A percentile compares a stretch with the other conserved stretches of the same genome.
Conservation (phyloP, 352 stramenopile genomes). For the Phytophthora cactorum region DNA sequence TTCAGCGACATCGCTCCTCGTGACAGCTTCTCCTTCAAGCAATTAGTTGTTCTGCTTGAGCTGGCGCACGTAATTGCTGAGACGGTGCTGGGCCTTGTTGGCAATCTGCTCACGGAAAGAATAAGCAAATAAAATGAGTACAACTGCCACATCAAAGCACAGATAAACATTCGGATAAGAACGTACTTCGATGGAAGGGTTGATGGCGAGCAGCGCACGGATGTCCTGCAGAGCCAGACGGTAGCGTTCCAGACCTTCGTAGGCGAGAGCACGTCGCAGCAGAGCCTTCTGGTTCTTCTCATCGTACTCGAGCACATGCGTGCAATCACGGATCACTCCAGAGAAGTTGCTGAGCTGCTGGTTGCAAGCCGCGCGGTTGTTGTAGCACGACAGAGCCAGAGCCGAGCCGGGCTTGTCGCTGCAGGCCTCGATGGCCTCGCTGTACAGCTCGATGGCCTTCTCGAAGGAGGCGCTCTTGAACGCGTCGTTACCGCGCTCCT, state of each 20-base stretch:
- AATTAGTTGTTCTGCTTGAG: constrained; percentile 83
- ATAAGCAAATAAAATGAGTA: constrained; percentile 9
- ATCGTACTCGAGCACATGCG: constrained; percentile 94
- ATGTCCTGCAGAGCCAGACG: constrained; percentile 89
- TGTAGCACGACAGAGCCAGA: constrained; percentile 93
- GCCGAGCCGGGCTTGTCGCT: constrained; percentile 72
- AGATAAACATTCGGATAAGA: neutral
- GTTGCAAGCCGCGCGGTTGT: constrained; percentile 96
- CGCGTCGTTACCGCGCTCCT: constrained; percentile 93
- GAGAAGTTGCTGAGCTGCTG: constrained; percentile 98
- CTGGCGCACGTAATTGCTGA: constrained; percentile 88
- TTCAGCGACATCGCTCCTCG: neutral
- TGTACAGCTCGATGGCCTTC: constrained; percentile 93
- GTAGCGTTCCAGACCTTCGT: constrained; percentile 96
- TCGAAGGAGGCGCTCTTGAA: constrained; percentile 94
- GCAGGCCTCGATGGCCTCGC: constrained; percentile 90
- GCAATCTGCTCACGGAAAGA: constrained; percentile 53
- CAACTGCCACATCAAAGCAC: neutral
- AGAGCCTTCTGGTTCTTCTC: constrained; percentile 96
- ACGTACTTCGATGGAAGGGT: constrained; percentile 88
- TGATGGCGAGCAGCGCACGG: constrained; percentile 82
- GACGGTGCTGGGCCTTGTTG: constrained; percentile 90
- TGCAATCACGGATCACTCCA: constrained; percentile 94
- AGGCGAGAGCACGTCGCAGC: constrained; percentile 93
- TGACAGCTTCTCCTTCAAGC: constrained; percentile 6